Conservation (phyloP, 2,329 filamentous ascomycete species). For the Colletotrichum horii region DNA sequence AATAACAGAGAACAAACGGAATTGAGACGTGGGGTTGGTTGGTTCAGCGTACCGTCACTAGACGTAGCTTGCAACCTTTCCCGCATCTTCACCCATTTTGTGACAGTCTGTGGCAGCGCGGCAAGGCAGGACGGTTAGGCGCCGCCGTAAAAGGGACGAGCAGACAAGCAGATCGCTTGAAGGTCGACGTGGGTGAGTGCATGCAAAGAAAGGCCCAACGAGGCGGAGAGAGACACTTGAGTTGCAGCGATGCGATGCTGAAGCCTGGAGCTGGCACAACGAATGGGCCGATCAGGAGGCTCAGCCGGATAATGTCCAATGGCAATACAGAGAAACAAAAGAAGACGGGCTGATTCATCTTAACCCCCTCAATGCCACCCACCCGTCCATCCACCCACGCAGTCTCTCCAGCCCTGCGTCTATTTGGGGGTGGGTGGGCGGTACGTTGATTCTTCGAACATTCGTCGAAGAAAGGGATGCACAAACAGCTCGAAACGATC, state of each 20-base stretch:
- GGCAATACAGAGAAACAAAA: background rate
- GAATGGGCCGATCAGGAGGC: background rate
- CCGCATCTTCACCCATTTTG: background rate
- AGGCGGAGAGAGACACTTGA: background rate
- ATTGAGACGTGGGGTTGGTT: background rate
- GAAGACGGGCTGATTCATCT: background rate
- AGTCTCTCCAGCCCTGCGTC: background rate
- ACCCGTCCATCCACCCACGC: background rate
- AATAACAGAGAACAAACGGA: background rate
- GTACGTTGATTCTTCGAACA: background rate
- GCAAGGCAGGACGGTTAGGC: background rate
- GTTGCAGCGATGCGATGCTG: conserved; percentile 13
- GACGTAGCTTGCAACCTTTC: background rate
- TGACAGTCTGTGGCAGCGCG: background rate
- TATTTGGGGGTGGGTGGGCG: background rate
- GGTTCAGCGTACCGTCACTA: background rate
- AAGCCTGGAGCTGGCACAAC: conserved; percentile 6
- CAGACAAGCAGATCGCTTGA: background rate
- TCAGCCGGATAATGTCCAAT: background rate
- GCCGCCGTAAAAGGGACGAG: background rate
- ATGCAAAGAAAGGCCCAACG: background rate
- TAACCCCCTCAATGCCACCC: background rate
- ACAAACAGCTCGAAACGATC: background rate
- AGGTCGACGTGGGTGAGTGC: background rate
- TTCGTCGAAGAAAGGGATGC: background rate